A percentile compares a stretch with the other conserved stretches of the same genome.
Conservation (phyloP, 83 land plant genomes). For the Picea abies region DNA sequence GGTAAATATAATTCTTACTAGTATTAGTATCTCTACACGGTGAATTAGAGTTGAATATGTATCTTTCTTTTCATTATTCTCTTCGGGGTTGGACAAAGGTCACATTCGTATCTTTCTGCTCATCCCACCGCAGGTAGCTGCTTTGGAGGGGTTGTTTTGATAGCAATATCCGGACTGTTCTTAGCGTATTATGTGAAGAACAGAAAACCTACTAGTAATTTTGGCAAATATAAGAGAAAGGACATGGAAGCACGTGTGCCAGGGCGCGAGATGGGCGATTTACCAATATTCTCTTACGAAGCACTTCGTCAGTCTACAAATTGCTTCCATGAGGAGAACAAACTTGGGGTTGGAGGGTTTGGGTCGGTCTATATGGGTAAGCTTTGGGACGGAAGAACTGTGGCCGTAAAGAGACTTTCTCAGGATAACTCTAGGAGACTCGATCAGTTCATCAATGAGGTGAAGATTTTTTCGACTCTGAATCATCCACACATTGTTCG, state of each 20-base stretch:
- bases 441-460: conserved; percentile 62
- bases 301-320: conserved; percentile 57
- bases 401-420: conserved; percentile 72
- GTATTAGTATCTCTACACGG: no score
- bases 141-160: conserved; percentile 2
- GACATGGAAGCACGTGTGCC: neutral
- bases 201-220: neutral
- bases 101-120: neutral
- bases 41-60: no score
- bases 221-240: neutral
- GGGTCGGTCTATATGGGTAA: conserved; percentile 70
- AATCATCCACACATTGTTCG: conserved; percentile 69
- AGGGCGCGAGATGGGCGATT: neutral
- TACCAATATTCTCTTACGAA: conserved; percentile 46
- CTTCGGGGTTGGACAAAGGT: no score
- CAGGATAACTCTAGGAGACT: conserved; percentile 11
- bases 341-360: conserved; percentile 78
- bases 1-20: no score
- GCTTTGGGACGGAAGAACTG: conserved; percentile 49
- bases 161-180: neutral
- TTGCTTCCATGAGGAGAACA: conserved; percentile 51
- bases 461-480: conserved; percentile 58
- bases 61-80: no score
- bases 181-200: neutral
- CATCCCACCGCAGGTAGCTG: neutral